These are phyloP conservation scores for Plenodomus lindquistii DNA, from an alignment of 2,329 filamentous ascomycete species.

Conservation along the genomic window DNA sequence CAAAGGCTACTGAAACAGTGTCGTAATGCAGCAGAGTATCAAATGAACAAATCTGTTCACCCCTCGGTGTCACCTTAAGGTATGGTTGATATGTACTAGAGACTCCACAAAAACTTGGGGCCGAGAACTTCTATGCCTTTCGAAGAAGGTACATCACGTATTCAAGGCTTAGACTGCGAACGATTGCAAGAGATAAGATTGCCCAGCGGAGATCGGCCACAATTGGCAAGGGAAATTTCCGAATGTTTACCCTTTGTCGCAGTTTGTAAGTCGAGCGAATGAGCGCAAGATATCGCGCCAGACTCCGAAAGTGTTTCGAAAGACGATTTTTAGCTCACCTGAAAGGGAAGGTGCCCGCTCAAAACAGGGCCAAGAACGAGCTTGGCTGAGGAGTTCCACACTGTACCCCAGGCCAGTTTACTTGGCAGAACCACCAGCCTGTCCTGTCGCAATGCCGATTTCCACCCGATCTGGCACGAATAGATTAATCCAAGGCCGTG, in stretches of 20 bases:
- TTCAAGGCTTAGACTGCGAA: conserved; percentile 3
- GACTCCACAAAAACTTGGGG: background rate
- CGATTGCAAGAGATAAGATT: conserved; percentile 8
- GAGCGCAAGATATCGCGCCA: background rate
- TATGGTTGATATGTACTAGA: background rate
- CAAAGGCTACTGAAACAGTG: no score
- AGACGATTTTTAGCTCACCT: conserved; percentile 8
- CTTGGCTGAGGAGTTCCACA: conserved; percentile 15
- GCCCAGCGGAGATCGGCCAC: background rate
- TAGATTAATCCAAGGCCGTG: conserved; percentile 7
- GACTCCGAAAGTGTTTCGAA: background rate
- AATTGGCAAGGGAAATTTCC: background rate
- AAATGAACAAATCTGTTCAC: no score
- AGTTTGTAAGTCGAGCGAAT: background rate
- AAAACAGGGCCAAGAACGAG: conserved; percentile 2
- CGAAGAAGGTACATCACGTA: conserved; percentile 1
- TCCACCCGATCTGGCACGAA: background rate
- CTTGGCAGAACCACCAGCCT: conserved; percentile 13
- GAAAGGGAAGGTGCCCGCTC: conserved; percentile 17
- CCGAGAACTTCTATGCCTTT: background rate
- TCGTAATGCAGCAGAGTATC: no score
- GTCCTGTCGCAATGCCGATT: conserved; percentile 12
- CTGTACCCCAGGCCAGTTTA: background rate
- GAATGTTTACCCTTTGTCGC: background rate
- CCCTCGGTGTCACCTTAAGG: background rate